Base-by-base conservation (phyloP, 768 basidiomycete genomes). In the Macrolepiota dolichaula region DNA sequence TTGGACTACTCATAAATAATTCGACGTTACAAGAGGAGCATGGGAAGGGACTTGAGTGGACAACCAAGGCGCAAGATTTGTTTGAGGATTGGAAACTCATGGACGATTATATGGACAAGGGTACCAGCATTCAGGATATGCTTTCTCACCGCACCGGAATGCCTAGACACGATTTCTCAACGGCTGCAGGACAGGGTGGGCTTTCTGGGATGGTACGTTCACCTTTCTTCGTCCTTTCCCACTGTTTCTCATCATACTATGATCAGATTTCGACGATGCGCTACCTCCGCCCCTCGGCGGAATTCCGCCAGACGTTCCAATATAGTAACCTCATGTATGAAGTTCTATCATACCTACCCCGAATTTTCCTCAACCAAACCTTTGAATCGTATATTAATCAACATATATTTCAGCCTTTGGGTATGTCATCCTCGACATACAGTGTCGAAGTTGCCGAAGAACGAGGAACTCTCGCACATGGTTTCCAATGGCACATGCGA, bases 321-420 rank as follows among this genome's bases (percentile, higher is more conserved):
- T 81, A 79, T 64, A 80, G 77, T 67, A 79, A 81, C 61, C 67
- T 79, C 57, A 79, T 79, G 78, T 80, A 76, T 59, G 74, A 75
- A 59, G 71, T 75, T 1, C 65, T 79, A 0, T 78, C 77, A 3
- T 72, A 76, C 61, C 74, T 81, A 9, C 74, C 76, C 0, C 63
- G 66, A 13, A 63, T 74, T 0, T 70, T 80, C 22, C 70, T 79
- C 56, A 76, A 78, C 49, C 73, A 77, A 51, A 67, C 75, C 0
- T 79, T 74, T 52, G 76, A 77, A 60, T 75, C 74, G 0, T 80
- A 76, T 61, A 69, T 81, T 60, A 32, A 66, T 11, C 64, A 78
- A 61, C 71, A 79, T 53, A 64, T 80, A 2, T 78, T 80, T 58
- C 51, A 51, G 1, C 77, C 76, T 1, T 69, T 77, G 4, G 73